Evolutionary conservation across 768 basidiomycete genomes (phyloP).

Genomic region (Rickenella mellea): DNA sequence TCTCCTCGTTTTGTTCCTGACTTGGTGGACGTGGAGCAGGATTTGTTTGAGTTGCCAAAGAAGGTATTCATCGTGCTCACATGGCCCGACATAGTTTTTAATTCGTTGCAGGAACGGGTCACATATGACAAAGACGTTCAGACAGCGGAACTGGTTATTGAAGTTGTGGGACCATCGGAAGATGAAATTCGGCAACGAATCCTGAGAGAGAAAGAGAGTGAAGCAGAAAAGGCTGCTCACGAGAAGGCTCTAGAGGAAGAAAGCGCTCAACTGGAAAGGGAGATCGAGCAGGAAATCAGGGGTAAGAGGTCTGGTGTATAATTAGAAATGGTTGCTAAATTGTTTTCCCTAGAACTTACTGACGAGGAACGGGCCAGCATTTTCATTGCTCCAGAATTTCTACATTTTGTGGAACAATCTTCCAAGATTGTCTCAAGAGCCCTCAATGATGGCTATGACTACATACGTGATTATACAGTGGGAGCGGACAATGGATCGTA

Average conservation of each 20-base stretch:
- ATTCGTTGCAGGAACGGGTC: conserved; percentile 53
- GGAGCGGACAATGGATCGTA: conserved; percentile 78
- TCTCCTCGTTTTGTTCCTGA: conserved; percentile 62
- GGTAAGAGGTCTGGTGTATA: conserved; percentile 31
- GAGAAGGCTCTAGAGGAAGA: conserved; percentile 80
- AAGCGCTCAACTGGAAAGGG: conserved; percentile 72
- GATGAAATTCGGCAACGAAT: conserved; percentile 71
- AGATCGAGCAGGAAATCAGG: conserved; percentile 80
- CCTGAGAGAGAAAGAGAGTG: conserved; percentile 54
- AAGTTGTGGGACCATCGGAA: conserved; percentile 41
- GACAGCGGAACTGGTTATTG: conserved; percentile 58
- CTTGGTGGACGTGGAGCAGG: conserved; percentile 82
- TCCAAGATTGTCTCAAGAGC: conserved; percentile 94
- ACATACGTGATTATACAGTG: conserved; percentile 93
- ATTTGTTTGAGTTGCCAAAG: conserved; percentile 82
- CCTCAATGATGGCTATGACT: conserved; percentile 92
- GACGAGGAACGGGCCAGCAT: conserved; percentile 81
- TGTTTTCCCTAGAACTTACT: conserved; percentile 52
- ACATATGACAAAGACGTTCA: conserved; percentile 82
- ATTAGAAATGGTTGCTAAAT: background rate
- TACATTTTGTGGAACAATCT: conserved; percentile 89
- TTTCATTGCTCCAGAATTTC: conserved; percentile 80
- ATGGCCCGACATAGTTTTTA: background rate
- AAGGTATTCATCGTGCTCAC: conserved; percentile 39
- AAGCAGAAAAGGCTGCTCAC: conserved; percentile 55